phyloP scores from a whole-genome alignment of 495 filamentous ascomycete species.

The Trypethelium eluteriae region DNA sequence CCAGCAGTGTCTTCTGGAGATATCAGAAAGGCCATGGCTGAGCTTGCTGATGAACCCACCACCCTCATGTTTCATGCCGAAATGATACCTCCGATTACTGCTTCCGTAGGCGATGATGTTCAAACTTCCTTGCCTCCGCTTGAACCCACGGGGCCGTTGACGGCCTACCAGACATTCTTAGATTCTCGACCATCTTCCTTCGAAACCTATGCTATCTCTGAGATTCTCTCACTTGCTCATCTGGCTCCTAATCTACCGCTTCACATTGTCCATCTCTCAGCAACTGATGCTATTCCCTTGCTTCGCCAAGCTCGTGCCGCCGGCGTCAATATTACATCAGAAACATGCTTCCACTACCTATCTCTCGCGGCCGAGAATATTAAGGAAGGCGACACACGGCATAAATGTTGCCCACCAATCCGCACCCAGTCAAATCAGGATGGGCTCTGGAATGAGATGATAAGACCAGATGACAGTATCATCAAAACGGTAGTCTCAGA shows the following conservation, averaged over 20 bases:
- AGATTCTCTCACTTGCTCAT: constrained; percentile 73
- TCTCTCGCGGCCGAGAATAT: constrained; percentile 83
- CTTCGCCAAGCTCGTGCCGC: constrained; percentile 67
- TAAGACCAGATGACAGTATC: constrained; percentile 54
- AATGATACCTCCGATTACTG: constrained; percentile 84
- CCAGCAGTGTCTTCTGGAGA: constrained; percentile 77
- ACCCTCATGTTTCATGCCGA: constrained; percentile 98
- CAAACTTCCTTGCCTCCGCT: constrained; percentile 65
- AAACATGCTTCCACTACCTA: constrained; percentile 98
- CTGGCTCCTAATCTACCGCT: constrained; percentile 76
- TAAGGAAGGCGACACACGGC: constrained; percentile 79
- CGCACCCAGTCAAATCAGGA: constrained; percentile 77
- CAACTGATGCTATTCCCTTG: constrained; percentile 86
- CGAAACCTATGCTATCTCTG: constrained; percentile 82
- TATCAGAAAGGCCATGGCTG: constrained; percentile 69
- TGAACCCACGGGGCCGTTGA: constrained; percentile 65
- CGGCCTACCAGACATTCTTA: constrained; percentile 83
- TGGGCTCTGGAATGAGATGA: constrained; percentile 60
- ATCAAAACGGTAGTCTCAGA: constrained; percentile 95
- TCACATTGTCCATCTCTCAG: constrained; percentile 93
- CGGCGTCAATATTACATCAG: constrained; percentile 86
- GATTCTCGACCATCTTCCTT: constrained; percentile 82
- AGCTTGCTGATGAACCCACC: constrained; percentile 68
- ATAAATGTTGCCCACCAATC: constrained; percentile 98
- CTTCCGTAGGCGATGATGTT: constrained; percentile 71